phyloP scores from a whole-genome alignment of 768 basidiomycete genomes.

The Tylopilus balloui region DNA sequence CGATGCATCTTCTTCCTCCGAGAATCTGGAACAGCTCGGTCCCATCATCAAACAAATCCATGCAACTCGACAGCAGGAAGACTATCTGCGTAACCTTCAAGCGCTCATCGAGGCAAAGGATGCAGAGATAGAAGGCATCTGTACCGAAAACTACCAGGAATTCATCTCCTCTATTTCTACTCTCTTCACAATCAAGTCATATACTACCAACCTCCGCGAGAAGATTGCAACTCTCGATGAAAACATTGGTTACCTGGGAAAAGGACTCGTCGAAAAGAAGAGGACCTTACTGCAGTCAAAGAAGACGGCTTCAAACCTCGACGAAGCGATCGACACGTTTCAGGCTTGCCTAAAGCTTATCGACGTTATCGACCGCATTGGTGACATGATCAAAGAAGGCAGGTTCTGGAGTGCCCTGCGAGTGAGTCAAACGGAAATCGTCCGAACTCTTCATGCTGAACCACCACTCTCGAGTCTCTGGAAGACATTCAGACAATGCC shows the following conservation, averaged over 20 bases:
- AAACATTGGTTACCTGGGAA: constrained; percentile 84
- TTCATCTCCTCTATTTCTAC: constrained; percentile 98
- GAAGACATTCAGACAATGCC: constrained; percentile 94
- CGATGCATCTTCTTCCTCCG: constrained; percentile 81
- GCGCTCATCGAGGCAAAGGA: constrained; percentile 93
- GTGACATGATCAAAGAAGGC: constrained; percentile 87
- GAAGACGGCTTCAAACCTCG: constrained; percentile 90
- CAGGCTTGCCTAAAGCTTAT: constrained; percentile 90
- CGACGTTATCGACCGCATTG: constrained; percentile 89
- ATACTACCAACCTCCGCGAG: constrained; percentile 90
- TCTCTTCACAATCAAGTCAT: constrained; percentile 90
- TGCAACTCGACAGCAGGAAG: constrained; percentile 81
- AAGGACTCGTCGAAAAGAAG: constrained; percentile 90
- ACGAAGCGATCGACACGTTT: constrained; percentile 93
- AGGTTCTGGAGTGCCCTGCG: constrained; percentile 97
- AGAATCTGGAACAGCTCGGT: constrained; percentile 93
- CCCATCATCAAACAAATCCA: constrained; percentile 94
- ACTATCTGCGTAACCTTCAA: constrained; percentile 81
- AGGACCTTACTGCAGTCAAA: constrained; percentile 81
- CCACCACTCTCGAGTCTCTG: constrained; percentile 60
- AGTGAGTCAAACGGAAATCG: constrained; percentile 46
- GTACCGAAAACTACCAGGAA: constrained; percentile 95
- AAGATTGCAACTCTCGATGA: constrained; percentile 86
- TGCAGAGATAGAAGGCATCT: constrained; percentile 92
- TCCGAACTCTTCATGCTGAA: constrained; percentile 28